Evolutionary conservation across 257 asterid genomes (phyloP).

Genomic region (Solanum tarijense): DNA sequence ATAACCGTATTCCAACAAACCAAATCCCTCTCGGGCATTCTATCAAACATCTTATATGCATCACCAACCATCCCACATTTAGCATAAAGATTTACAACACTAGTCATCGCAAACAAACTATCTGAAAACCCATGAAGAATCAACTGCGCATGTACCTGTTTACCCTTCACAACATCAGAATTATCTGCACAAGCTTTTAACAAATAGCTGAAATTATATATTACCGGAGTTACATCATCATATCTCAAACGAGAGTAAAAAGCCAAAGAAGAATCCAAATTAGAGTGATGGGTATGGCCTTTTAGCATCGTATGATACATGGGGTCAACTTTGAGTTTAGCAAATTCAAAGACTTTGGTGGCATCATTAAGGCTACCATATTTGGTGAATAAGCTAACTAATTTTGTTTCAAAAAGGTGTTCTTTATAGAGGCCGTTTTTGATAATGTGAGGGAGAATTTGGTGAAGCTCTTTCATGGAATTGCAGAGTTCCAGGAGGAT

Average conservation of each 20-base stretch:
- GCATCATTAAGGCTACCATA: conserved; percentile 66
- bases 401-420: conserved; percentile 72
- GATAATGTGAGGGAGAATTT: conserved; percentile 61
- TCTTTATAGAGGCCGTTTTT: conserved; percentile 62
- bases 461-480: conserved; percentile 61
- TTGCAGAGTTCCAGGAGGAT: conserved; percentile 69
- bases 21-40: conserved; percentile 79
- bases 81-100: conserved; percentile 55
- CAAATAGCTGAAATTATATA: conserved; percentile 53
- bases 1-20: conserved; percentile 82
- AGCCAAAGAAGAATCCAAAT: conserved; percentile 31
- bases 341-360: conserved; percentile 52
- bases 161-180: conserved; percentile 46
- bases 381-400: conserved; percentile 70
- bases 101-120: conserved; percentile 48
- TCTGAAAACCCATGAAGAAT: conserved; percentile 44
- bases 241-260: conserved; percentile 50
- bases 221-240: conserved; percentile 47
- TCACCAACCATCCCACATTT: conserved; percentile 57
- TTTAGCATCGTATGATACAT: conserved; percentile 72
- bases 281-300: conserved; percentile 39
- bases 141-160: conserved; percentile 68
- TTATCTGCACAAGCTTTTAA: conserved; percentile 60
- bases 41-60: conserved; percentile 72
- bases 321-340: conserved; percentile 49